A percentile compares a stretch with the other conserved stretches of the same genome.
Evolutionary conservation across 441 rosid species (phyloP).

Genomic region (Bruguiera hainesii): DNA sequence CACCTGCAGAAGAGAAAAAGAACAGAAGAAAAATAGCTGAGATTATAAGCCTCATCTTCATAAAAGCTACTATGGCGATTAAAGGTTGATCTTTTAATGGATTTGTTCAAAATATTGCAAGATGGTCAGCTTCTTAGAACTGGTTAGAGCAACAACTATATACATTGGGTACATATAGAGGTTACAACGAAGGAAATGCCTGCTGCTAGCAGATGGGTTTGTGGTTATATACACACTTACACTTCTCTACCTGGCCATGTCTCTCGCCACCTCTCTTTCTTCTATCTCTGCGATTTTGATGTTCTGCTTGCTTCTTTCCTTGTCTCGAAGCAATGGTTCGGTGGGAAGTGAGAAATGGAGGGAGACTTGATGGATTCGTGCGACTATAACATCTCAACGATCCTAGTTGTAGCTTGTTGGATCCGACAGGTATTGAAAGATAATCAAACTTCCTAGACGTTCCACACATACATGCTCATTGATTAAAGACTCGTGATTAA

Average conservation of each 20-base stretch:
- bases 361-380: conserved; percentile 24
- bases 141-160: conserved; percentile 9
- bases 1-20: conserved; percentile 42
- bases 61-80: not conserved
- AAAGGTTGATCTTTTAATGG: not conserved
- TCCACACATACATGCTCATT: too few species aligned
- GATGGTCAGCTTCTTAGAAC: not conserved
- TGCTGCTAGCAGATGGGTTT: conserved; percentile 27
- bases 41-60: conserved; percentile 34
- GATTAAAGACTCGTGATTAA: too few species aligned
- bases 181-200: not conserved
- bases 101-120: conserved; percentile 1
- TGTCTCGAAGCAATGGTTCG: conserved; percentile 49
- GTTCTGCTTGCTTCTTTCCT: conserved; percentile 23
- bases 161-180: not conserved
- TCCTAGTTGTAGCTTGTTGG: conserved; percentile 8
- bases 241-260: not conserved
- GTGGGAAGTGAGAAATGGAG: conserved; percentile 33
- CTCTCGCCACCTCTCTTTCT: not conserved
- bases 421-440: conserved; percentile 6
- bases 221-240: conserved; percentile 29
- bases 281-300: not conserved
- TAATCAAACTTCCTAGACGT: too few species aligned
- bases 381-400: conserved; percentile 42
- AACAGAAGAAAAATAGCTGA: conserved; percentile 31